These are phyloP conservation scores for Gracilaria caudata DNA, from an alignment of 23 red algal genomes.

Conservation along the genomic window DNA sequence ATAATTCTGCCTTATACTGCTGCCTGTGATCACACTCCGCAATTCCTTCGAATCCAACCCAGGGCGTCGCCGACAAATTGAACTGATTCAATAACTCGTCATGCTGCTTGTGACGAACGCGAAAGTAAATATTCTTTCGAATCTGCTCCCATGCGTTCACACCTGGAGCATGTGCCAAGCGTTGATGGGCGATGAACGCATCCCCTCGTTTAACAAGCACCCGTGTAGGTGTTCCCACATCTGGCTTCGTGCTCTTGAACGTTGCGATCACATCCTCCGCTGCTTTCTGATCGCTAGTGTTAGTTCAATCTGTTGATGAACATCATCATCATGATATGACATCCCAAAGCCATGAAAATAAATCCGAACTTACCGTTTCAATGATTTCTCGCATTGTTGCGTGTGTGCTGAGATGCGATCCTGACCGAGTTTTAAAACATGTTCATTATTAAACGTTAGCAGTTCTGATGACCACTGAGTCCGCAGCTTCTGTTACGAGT, in stretches of 20 bases:
- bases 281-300: not conserved
- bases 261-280: not conserved
- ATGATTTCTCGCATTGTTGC: constrained; percentile 21
- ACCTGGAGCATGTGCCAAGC: constrained; percentile 41
- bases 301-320: no score
- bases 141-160: not conserved
- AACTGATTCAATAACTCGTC: constrained; percentile 17
- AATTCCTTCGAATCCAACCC: constrained; percentile 48
- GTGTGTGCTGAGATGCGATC: constrained; percentile 50
- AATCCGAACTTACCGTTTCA: constrained; percentile 39
- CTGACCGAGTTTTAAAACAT: not conserved
- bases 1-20: not conserved
- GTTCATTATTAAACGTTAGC: no score
- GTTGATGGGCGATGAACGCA: constrained; percentile 52
- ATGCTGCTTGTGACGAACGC: constrained; percentile 1
- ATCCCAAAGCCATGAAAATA: no score
- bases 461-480: no score
- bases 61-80: constrained; percentile 20
- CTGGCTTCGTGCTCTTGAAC: not conserved
- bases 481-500: no score
- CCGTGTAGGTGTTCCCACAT: constrained; percentile 13
- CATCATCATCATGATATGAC: no score
- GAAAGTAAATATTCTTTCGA: constrained; percentile 55
- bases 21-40: not conserved
- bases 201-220: constrained; percentile 33